A percentile compares a stretch with the other conserved stretches of the same genome.
Evolutionary conservation across 768 basidiomycete species (phyloP).

Genomic region (Macrolepiota fuliginosa): DNA sequence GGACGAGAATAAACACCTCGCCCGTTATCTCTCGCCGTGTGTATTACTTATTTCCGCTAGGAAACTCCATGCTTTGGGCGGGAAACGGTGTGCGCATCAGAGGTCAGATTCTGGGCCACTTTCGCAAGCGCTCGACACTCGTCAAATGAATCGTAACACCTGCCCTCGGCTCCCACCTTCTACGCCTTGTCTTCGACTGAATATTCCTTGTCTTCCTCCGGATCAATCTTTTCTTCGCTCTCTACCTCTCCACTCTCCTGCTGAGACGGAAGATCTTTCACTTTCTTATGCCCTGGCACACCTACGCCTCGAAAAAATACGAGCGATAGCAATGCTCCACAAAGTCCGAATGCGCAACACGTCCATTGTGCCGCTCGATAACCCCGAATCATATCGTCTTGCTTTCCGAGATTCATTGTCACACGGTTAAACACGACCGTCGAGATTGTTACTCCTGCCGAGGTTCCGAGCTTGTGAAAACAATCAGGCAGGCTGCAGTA

Average conservation of each 20-base stretch:
- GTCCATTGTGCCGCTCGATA: conserved; percentile 70
- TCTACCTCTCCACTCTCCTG: background rate
- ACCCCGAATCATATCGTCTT: conserved; percentile 39
- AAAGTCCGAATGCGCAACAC: conserved; percentile 55
- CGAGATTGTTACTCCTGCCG: conserved; percentile 67
- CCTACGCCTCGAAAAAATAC: conserved; percentile 29
- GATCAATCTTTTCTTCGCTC: background rate
- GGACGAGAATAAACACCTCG: too few species aligned
- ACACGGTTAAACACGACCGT: conserved; percentile 69
- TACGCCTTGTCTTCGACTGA: too few species aligned
- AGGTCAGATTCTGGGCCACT: too few species aligned
- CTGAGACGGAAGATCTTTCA: background rate
- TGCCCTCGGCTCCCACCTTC: too few species aligned
- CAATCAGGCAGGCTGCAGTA: background rate
- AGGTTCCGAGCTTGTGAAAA: conserved; percentile 54
- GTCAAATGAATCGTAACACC: too few species aligned
- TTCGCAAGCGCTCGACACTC: too few species aligned
- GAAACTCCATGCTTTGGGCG: too few species aligned
- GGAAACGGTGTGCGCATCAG: too few species aligned
- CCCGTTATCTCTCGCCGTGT: too few species aligned
- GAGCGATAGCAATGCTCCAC: conserved; percentile 40
- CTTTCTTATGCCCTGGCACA: conserved; percentile 20
- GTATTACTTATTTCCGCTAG: too few species aligned
- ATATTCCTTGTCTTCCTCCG: background rate
- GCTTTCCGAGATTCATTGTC: conserved; percentile 21